Conservation (phyloP, 306 rosid genomes). For the Cyclanthera cordifolia region DNA sequence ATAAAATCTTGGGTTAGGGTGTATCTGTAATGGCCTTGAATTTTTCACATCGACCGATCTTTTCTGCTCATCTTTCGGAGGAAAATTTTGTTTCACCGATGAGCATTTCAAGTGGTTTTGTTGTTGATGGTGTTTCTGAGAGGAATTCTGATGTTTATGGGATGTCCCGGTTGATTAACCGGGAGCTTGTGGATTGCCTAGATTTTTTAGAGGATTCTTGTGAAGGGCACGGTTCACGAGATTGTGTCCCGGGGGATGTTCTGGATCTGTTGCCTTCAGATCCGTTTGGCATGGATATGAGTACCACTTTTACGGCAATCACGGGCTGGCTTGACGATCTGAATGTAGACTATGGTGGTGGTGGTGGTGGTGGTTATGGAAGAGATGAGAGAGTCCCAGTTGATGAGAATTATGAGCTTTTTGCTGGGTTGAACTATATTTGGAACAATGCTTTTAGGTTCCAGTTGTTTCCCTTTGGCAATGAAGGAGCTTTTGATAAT, state of each 20-base stretch:
- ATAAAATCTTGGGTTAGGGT: constrained; percentile 16
- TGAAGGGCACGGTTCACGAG: constrained; percentile 48
- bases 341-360: constrained; percentile 16
- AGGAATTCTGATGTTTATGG: constrained; percentile 42
- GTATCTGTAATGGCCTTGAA: constrained; percentile 38
- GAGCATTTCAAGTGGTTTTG: constrained; percentile 51
- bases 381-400: constrained; percentile 23
- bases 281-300: constrained; percentile 50
- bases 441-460: constrained; percentile 30
- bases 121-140: constrained; percentile 44
- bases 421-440: constrained; percentile 34
- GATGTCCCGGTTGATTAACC: constrained; percentile 33
- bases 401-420: constrained; percentile 26
- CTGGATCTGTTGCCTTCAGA: constrained; percentile 47
- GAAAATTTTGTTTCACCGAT: constrained; percentile 40
- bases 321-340: constrained; percentile 33
- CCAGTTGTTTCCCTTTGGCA: constrained; percentile 24
- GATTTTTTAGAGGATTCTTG: constrained; percentile 53
- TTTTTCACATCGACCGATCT: constrained; percentile 34
- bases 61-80: constrained; percentile 29
- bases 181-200: constrained; percentile 43
- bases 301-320: constrained; percentile 35
- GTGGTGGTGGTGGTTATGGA: constrained; percentile 18
- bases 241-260: constrained; percentile 43
- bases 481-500: constrained; percentile 15